These are phyloP conservation scores for Stygiomarasmius scandens DNA, from an alignment of 1,284 basidiomycete species.

Conservation along the genomic window DNA sequence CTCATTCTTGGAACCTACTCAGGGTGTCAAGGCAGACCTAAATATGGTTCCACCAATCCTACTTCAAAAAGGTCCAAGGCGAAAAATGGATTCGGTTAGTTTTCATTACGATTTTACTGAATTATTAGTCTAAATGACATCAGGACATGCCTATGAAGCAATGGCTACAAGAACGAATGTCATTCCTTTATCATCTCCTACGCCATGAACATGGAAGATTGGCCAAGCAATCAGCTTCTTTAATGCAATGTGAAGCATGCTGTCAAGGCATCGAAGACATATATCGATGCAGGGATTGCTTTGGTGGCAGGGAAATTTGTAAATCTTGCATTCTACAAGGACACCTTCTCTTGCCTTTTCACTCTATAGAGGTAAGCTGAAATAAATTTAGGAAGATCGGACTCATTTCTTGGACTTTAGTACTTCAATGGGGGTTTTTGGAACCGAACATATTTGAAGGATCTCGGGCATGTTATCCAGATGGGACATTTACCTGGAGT, in stretches of 20 bases:
- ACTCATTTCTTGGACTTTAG: not conserved
- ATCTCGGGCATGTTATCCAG: not conserved
- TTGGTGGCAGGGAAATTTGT: not conserved
- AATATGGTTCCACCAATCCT: no score
- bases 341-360: not conserved
- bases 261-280: not conserved
- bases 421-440: not conserved
- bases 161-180: no score
- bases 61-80: no score
- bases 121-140: no score
- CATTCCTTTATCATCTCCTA: no score
- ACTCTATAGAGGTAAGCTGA: not conserved
- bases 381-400: not conserved
- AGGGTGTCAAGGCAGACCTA: no score
- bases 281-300: not conserved
- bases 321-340: not conserved
- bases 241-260: not conserved
- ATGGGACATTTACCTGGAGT: not conserved
- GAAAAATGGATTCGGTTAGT: no score
- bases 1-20: no score
- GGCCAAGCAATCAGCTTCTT: no score
- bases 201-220: no score
- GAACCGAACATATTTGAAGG: constrained; percentile 2
- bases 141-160: no score
- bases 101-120: no score